phyloP scores from a whole-genome alignment of 139 green algal species.

The Chlamydomonas sp. region DNA sequence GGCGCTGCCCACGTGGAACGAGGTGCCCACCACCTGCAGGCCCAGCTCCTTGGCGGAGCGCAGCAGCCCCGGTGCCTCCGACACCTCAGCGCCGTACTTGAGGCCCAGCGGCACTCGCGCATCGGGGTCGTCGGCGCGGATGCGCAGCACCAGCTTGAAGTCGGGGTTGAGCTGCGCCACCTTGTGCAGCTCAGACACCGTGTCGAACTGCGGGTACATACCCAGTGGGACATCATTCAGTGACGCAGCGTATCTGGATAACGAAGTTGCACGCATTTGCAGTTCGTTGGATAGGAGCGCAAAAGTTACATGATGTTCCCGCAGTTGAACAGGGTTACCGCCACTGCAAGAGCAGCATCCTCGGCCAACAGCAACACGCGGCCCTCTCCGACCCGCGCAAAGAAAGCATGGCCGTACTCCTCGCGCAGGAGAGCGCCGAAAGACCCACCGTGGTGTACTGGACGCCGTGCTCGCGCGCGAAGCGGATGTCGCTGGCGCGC shows the following conservation, averaged over 20 bases:
- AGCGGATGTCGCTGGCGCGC: slow-evolving; percentile 81
- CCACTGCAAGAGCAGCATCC: no score
- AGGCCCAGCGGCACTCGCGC: slow-evolving; percentile 79
- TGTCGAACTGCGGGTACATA: slow-evolving; percentile 82
- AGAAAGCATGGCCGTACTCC: neutral
- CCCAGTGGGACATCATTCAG: neutral
- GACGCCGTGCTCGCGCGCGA: slow-evolving; percentile 65
- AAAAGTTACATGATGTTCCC: neutral
- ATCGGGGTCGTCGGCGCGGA: slow-evolving; percentile 86
- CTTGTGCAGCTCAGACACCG: slow-evolving; percentile 92
- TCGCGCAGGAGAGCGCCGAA: no score
- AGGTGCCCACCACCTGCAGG: slow-evolving; percentile 87
- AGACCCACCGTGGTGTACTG: slow-evolving; percentile 76
- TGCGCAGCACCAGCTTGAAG: slow-evolving; percentile 86
- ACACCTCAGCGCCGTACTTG: slow-evolving; percentile 87
- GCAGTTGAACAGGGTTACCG: neutral
- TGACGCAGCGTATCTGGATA: neutral
- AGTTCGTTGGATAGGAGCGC: neutral
- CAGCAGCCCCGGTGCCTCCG: slow-evolving; percentile 71
- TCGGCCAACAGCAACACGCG: no score
- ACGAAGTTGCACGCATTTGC: neutral
- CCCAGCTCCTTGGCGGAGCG: slow-evolving; percentile 61
- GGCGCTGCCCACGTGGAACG: slow-evolving; percentile 96
- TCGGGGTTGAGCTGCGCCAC: slow-evolving; percentile 74
- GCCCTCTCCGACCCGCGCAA: no score